Evolutionary conservation across 2,329 filamentous ascomycete species (phyloP).

Genomic region (Macrophomina tecta): DNA sequence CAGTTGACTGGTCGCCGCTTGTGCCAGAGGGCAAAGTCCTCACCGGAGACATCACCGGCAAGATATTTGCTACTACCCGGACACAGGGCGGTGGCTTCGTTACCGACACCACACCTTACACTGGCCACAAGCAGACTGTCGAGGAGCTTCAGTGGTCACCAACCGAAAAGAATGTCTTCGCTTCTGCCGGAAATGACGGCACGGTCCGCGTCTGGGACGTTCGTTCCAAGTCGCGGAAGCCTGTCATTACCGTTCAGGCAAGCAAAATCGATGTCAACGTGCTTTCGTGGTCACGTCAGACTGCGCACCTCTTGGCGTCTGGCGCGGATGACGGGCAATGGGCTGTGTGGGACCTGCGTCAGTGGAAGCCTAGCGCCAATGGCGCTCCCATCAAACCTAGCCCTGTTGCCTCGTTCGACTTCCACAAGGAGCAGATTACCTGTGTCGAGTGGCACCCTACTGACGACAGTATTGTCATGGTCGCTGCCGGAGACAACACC

Average conservation of each 20-base stretch:
- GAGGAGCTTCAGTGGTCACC: conserved; percentile 98
- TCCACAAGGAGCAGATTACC: conserved; percentile 96
- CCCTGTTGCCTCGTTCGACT: conserved; percentile 90
- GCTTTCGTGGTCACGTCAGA: conserved; percentile 91
- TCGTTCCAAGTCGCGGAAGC: conserved; percentile 83
- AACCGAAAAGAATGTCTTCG: conserved; percentile 89
- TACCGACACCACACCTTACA: conserved; percentile 82
- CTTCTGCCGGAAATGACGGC: conserved; percentile 91
- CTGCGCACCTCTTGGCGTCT: conserved; percentile 85
- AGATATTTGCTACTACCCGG: conserved; percentile 86
- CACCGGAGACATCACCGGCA: conserved; percentile 88
- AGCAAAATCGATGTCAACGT: conserved; percentile 92
- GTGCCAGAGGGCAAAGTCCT: conserved; percentile 82
- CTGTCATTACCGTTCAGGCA: conserved; percentile 86
- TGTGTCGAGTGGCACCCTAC: conserved; percentile 97
- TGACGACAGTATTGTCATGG: conserved; percentile 92
- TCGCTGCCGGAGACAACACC: conserved; percentile 91
- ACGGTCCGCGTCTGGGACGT: conserved; percentile 97
- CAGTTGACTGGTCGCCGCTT: conserved; percentile 92
- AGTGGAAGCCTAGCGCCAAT: conserved; percentile 78
- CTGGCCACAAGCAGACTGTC: conserved; percentile 81
- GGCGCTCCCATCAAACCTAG: conserved; percentile 63
- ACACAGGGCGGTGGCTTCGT: conserved; percentile 89
- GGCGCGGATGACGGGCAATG: conserved; percentile 93
- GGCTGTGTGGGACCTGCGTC: conserved; percentile 94